Percentiles rank a stretch among this genome's conserved stretches.
Evolutionary conservation across 2,329 filamentous ascomycete species (phyloP).

Genomic region (Colletotrichum sp.): DNA sequence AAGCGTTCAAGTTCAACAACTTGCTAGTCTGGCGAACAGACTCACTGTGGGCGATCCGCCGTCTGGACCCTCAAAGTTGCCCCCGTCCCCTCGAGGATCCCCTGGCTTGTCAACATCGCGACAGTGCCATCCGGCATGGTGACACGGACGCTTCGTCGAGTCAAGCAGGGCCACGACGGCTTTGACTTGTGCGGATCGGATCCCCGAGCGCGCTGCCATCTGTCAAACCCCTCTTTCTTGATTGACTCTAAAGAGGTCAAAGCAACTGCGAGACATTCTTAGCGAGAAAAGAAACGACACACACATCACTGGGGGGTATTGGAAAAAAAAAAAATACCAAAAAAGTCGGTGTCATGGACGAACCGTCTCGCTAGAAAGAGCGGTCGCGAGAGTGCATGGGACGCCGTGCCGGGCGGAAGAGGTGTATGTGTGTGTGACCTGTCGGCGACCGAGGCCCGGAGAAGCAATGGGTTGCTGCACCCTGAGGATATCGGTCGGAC

Average conservation of each 20-base stretch:
- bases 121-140: not conserved
- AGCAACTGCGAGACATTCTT: conserved; percentile 12
- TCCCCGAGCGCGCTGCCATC: not conserved
- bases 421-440: not conserved
- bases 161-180: conserved; percentile 1
- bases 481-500: not conserved
- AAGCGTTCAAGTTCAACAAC: not conserved
- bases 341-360: not conserved
- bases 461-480: conserved; percentile 6
- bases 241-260: not conserved
- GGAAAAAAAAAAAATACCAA: not conserved
- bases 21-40: conserved; percentile 10
- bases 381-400: not conserved
- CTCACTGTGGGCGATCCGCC: not conserved
- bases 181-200: not conserved
- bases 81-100: not conserved
- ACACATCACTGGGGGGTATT: not conserved
- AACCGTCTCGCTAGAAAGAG: not conserved
- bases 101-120: conserved; percentile 18
- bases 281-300: conserved; percentile 9
- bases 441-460: not conserved
- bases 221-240: not conserved
- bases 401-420: not conserved
- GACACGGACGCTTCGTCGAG: conserved; percentile 14
- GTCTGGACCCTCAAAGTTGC: not conserved